A percentile compares a stretch with the other conserved stretches of the same genome.
These are phyloP conservation scores for Erodium texanum DNA, from an alignment of 441 rosid species.

Conservation along the genomic window DNA sequence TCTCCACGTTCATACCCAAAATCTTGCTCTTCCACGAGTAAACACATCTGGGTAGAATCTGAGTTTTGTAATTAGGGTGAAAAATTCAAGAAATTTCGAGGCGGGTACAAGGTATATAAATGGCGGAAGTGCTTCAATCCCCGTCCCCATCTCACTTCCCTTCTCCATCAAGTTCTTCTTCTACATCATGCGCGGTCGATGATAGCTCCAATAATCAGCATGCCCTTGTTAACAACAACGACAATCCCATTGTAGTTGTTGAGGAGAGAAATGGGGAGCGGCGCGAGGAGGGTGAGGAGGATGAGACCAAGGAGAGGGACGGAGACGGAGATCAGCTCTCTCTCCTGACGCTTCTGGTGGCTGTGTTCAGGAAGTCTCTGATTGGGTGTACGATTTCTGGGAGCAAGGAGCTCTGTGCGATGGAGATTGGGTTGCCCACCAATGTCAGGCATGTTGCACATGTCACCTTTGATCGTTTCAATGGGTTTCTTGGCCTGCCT, in stretches of 20 bases:
- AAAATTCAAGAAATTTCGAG: neutral
- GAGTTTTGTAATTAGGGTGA: neutral
- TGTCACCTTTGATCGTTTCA: conserved; percentile 83
- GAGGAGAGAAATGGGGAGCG: too few relatives aligned
- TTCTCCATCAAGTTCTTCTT: neutral
- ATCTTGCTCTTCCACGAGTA: neutral
- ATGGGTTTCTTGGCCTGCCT: conserved; percentile 93
- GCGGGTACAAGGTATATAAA: too few relatives aligned
- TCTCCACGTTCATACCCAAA: neutral
- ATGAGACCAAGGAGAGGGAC: neutral
- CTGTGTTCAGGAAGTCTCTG: conserved; percentile 71
- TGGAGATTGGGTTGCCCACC: conserved; percentile 88
- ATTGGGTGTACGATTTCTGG: conserved; percentile 58
- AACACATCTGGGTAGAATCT: neutral
- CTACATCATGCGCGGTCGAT: neutral
- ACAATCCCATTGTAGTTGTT: too few relatives aligned
- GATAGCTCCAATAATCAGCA: neutral
- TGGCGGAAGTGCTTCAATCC: neutral
- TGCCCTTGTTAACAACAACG: too few relatives aligned
- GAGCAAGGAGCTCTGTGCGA: conserved; percentile 29
- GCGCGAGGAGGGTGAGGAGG: neutral
- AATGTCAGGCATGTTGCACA: conserved; percentile 88
- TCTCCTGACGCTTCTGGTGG: conserved; percentile 27
- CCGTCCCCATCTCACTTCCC: conserved; percentile 4
- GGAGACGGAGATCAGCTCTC: conserved; percentile 6